These are phyloP conservation scores for Acer negundo DNA, from an alignment of 345 rosid species.

Conservation along the genomic window DNA sequence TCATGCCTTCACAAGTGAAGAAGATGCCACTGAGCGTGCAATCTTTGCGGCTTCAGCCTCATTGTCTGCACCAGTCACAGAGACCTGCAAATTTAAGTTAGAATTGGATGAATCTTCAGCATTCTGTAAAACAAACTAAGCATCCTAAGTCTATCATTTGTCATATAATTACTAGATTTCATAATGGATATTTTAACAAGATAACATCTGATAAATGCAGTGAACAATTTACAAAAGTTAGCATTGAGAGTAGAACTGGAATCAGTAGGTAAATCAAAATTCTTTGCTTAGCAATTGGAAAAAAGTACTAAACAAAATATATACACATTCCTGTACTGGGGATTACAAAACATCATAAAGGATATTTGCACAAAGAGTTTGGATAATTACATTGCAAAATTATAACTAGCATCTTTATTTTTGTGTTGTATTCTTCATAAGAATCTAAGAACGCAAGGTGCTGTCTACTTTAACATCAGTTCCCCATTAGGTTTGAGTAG, in stretches of 20 bases:
- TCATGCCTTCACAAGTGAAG: conserved; percentile 89
- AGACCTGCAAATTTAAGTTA: conserved; percentile 50
- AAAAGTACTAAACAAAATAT: neutral
- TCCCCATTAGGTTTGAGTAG: neutral
- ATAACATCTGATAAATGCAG: neutral
- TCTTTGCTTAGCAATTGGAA: neutral
- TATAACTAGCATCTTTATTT: neutral
- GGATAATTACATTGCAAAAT: neutral
- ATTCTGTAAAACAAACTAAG: neutral
- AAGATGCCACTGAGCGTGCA: conserved; percentile 91
- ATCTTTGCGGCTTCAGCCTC: conserved; percentile 85
- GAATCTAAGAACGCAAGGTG: neutral
- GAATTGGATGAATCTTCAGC: conserved; percentile 11
- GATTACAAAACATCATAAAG: neutral
- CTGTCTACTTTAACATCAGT: neutral
- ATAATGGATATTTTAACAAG: neutral
- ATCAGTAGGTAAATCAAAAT: neutral
- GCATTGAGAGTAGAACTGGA: conserved; percentile 1
- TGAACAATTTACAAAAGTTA: neutral
- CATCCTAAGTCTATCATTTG: neutral
- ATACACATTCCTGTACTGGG: neutral
- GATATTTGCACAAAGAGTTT: neutral
- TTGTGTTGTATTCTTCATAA: neutral
- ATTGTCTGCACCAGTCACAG: conserved; percentile 64
- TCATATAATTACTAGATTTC: neutral